phyloP scores from a whole-genome alignment of 805 yeast genomes.

The Candida alai region DNA sequence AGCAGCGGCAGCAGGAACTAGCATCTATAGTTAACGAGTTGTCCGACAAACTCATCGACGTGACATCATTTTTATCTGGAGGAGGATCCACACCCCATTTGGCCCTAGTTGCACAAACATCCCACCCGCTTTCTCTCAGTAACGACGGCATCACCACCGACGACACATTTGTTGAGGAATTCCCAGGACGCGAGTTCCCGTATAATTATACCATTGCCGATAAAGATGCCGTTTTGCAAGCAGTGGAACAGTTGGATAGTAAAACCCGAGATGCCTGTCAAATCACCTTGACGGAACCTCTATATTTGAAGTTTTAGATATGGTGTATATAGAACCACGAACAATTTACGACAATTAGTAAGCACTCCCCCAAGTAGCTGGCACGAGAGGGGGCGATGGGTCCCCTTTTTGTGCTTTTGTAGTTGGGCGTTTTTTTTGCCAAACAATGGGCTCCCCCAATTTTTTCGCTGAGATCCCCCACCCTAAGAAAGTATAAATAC shows the following conservation, averaged over 20 bases:
- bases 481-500: not conserved
- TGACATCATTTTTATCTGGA: constrained; percentile 25
- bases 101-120: constrained; percentile 11
- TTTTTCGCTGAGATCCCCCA: constrained; percentile 5
- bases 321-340: not conserved
- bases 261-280: constrained; percentile 15
- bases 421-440: constrained; percentile 1
- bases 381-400: too few relatives aligned
- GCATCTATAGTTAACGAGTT: constrained; percentile 45
- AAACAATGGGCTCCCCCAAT: too few relatives aligned
- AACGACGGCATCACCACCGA: not conserved
- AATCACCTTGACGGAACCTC: constrained; percentile 15
- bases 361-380: too few relatives aligned
- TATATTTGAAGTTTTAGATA: constrained; percentile 21
- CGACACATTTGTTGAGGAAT: not conserved
- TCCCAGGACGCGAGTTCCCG: constrained; percentile 18
- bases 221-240: constrained; percentile 19
- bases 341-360: too few relatives aligned
- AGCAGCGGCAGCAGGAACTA: constrained; percentile 44
- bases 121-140: not conserved
- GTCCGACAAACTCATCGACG: constrained; percentile 33
- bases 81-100: too few relatives aligned
- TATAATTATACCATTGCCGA: constrained; percentile 21
- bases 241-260: constrained; percentile 15
- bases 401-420: not conserved